Evolutionary conservation across 1,284 basidiomycete species (phyloP), one percentile per base, ranked within the genome.

Genomic region (Golubevia pallescens): DNA sequence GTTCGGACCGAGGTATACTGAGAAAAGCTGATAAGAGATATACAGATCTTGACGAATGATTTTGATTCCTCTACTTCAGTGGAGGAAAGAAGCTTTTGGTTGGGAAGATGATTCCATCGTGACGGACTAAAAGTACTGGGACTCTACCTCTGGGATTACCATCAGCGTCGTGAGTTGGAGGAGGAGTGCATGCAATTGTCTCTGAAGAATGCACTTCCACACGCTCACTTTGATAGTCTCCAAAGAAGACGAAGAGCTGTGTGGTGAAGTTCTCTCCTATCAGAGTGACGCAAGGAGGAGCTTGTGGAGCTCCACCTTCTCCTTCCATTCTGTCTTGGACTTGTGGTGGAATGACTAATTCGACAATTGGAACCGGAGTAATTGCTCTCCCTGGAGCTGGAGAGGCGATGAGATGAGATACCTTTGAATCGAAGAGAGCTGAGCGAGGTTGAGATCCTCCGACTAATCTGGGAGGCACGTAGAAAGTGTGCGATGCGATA

Each of bases 101-200:
- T 1, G 78, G 76, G 71, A 80, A 77, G 65, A 80, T 74, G 58
- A 80, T 70, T 14, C 78, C 78, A 57, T 80, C 78, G 13, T 75
- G 68, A 6, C 78, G 57, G 48, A 80, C 77, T 23, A 80, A 58
- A 21, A 74, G 58, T 38, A 78, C 70, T 1, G 78, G 78, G 14
- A 75, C 66, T 13, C 68, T 54, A n/a, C 65, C 69, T 20, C 75
- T 66, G 5, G 72, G 71, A 2, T 58, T 57, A 20, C 70, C 71
- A 23, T 62, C 60, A 20, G 62, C 58, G 19, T 73, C 74, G 48
- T 69, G 66, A n/a, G 68, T 42, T 5, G 78, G 78, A 19, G 78
- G 78, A n/a, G 75, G 73, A n/a, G 70, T 61, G 63, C 78, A 80
- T 28, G 77, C 65, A n/a, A 78, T 73, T 7, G 74, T 75, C 53